Base-by-base conservation (phyloP, 164 flowering plant genomes). In the Taxillus chinensis region DNA sequence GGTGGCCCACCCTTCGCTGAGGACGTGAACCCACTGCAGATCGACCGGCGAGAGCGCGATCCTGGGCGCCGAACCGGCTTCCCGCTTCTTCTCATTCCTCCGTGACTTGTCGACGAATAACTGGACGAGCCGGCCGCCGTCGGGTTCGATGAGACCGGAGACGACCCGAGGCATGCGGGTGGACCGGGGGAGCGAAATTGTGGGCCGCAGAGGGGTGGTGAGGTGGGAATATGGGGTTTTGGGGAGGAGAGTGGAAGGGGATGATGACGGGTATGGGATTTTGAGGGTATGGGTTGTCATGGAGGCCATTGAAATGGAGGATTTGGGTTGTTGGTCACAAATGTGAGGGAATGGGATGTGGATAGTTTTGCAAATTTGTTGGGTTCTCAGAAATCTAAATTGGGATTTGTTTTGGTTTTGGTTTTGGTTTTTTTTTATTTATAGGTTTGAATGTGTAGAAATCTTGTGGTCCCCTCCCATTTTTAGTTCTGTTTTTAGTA, bases 11-110 rank as follows among this genome's bases (percentile, higher is more conserved):
- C 90, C 90, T 71, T 85, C 87, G 70, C 87, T 81, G 54, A 85
- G 67, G 40, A 83, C 95, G 70, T 93, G 99, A 10, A 89, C 95
- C 99, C 99, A 93, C 65, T 93, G 69, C 11, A 84, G 68, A 65
- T 93, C 99, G 62, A 93, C 86, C 66, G 64, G 55, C 3, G 96
- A 74, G 5, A 90, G 82, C 78, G 67, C 78, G 54, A 93, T 71
- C 53, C 74, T 61, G 0, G 95, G 91, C 68, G 87, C 40, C 59
- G 59, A 39, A 41, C 43, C 10, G 10, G 90, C 95, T 63, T 90
- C 89, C 51, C 65, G 62, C 66, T 62, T 74, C 71, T 72, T 86
- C 66, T 51, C 71, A 7, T 74, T 76, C 68, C 73, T 77, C 56
- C 55, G 64, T 0, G 83, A 43, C 60, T 84, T 78, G 42, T 73